A percentile compares a stretch with the other conserved stretches of the same genome.
phyloP scores from a whole-genome alignment of 257 asterid genomes.

The Plantago elongata region DNA sequence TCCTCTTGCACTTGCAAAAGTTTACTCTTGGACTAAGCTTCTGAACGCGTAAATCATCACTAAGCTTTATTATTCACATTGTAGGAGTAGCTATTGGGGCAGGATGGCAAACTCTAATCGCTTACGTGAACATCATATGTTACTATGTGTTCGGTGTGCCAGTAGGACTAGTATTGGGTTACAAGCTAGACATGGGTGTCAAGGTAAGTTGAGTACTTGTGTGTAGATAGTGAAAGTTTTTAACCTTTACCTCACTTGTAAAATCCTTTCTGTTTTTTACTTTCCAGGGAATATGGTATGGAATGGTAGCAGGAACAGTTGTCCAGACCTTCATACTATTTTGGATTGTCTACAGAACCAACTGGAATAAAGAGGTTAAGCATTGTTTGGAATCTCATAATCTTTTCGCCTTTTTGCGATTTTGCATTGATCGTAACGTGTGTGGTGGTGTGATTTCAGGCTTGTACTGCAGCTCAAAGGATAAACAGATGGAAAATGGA shows the following conservation, averaged over 20 bases:
- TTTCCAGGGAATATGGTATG: slow-evolving; percentile 66
- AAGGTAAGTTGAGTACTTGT: slow-evolving; percentile 29
- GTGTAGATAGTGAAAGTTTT: too few species aligned
- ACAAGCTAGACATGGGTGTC: slow-evolving; percentile 43
- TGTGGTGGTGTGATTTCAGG: slow-evolving; percentile 30
- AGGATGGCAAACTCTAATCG: slow-evolving; percentile 82
- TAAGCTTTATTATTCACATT: not conserved
- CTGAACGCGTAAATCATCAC: not conserved
- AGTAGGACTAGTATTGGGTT: slow-evolving; percentile 50
- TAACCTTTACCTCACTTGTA: not conserved
- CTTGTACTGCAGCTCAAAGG: slow-evolving; percentile 49
- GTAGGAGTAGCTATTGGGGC: slow-evolving; percentile 81
- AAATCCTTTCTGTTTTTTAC: not conserved
- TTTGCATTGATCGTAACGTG: not conserved
- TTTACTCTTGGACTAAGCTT: not conserved
- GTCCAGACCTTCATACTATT: slow-evolving; percentile 45
- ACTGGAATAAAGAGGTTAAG: slow-evolving; percentile 68
- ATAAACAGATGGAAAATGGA: slow-evolving; percentile 59
- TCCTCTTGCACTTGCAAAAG: not conserved
- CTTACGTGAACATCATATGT: slow-evolving; percentile 59
- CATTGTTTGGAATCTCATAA: not conserved
- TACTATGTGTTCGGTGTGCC: slow-evolving; percentile 69
- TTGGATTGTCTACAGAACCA: slow-evolving; percentile 45
- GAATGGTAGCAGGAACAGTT: slow-evolving; percentile 55
- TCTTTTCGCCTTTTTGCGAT: not conserved